Evolutionary conservation across 2,329 filamentous ascomycete species (phyloP), one percentile per base, ranked within the genome.

Genomic region (Paecilomyces variotii): DNA sequence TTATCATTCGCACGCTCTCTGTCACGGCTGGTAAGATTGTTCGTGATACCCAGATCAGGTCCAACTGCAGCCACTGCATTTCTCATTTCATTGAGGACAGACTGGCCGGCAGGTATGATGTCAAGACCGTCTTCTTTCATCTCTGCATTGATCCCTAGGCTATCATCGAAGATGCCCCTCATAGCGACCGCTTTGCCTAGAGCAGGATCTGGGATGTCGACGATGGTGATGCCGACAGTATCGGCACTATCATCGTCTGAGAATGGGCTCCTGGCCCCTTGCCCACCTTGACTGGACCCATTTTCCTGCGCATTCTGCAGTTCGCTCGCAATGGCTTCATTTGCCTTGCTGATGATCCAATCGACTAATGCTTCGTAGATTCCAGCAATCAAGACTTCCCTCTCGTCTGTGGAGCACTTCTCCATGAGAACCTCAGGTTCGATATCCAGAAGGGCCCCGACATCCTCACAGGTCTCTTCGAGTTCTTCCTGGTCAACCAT

Each of bases 101-200:
- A 95, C 59, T 87, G 88, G n/a, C 89, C 89, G 1, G 86, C 86
- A 0, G 87, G 67, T 0, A 82, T 76, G 1, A 95, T 82, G n/a
- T 89, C 83, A 0, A 99, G 84, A 9, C 94, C 94, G 65, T 99
- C 94, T 62, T 93, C 88, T 68, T 93, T 96, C 92, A 99, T 97
- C 78, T 99, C 94, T 0, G 88, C 83, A 66, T 97, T 97, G 76
- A 99, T 97, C 56, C 94, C 94, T 24, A 87, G 80, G n/a, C 81
- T 84, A 67, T 97, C 94, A 65, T 99, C 93, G 67, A 99, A 99
- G 35, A 97, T 85, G 12, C 90, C 90, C 45, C 91, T 89, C 78
- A 99, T 85, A 11, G 90, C 86, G n/a, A 95, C 76, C 0, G 93
- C 94, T 74, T 94, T 97, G 59, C 89, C 91, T 0, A 99, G 80